Percentiles rank a stretch among this genome's conserved stretches.
These are phyloP conservation scores for Fibroporia radiculosa DNA, from an alignment of 768 basidiomycete species.

Conservation along the genomic window DNA sequence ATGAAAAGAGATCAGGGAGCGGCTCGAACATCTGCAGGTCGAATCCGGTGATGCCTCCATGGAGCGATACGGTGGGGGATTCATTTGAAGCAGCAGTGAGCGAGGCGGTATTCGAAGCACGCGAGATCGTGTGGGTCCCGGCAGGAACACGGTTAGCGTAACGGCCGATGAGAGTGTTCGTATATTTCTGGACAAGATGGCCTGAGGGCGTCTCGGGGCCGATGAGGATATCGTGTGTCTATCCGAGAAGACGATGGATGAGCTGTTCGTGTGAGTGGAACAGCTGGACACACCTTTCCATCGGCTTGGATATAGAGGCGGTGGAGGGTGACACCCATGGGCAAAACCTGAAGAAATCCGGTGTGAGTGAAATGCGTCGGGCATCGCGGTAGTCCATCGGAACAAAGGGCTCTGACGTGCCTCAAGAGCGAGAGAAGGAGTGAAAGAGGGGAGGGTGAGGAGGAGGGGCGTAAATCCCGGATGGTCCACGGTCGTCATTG, in stretches of 20 bases:
- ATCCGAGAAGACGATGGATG: too few species aligned
- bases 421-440: slow-evolving; percentile 58
- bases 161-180: slow-evolving; percentile 65
- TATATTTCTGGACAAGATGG: slow-evolving; percentile 58
- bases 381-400: too few species aligned
- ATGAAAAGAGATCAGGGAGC: slow-evolving; percentile 27
- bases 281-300: slow-evolving; percentile 40
- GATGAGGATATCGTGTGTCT: slow-evolving; percentile 74
- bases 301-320: slow-evolving; percentile 56
- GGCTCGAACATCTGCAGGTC: slow-evolving; percentile 49
- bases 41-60: slow-evolving; percentile 63
- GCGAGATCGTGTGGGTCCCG: slow-evolving; percentile 26
- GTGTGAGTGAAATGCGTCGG: slow-evolving; percentile 6
- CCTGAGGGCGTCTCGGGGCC: slow-evolving; percentile 59
- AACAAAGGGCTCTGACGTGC: slow-evolving; percentile 24
- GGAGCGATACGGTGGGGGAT: slow-evolving; percentile 49
- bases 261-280: not conserved
- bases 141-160: slow-evolving; percentile 68
- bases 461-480: slow-evolving; percentile 39
- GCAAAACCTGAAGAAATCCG: slow-evolving; percentile 41
- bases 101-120: slow-evolving; percentile 41
- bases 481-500: slow-evolving; percentile 4
- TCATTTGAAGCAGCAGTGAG: slow-evolving; percentile 29
- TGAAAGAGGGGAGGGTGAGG: slow-evolving; percentile 45
- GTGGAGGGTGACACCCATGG: slow-evolving; percentile 63